These are phyloP conservation scores for Mortierella claussenii DNA, from an alignment of 192 early-diverging fungal genomes.

Conservation along the genomic window DNA sequence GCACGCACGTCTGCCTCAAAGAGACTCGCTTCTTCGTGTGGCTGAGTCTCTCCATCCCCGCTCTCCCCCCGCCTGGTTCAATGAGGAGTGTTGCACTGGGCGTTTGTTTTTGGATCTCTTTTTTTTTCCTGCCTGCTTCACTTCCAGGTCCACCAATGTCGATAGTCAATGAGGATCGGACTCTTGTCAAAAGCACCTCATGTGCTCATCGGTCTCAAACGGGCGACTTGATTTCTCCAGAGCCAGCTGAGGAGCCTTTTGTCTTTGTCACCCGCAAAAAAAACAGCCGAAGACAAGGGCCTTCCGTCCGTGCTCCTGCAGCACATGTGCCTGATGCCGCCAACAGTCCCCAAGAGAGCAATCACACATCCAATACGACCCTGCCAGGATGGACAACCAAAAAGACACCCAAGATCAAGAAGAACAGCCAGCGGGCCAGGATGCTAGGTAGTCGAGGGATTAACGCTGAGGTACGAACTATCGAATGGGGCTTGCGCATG, in stretches of 20 bases:
- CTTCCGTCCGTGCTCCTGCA: background rate
- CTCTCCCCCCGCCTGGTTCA: too few relatives aligned
- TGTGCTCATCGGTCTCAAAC: too few relatives aligned
- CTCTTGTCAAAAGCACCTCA: too few relatives aligned
- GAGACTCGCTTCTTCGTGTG: too few relatives aligned
- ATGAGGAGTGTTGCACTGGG: too few relatives aligned
- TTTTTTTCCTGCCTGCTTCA: too few relatives aligned
- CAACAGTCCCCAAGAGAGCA: background rate
- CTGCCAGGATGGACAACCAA: conserved; percentile 33
- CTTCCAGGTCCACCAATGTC: too few relatives aligned
- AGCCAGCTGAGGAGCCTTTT: conserved; percentile 21
- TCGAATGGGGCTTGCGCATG: conserved; percentile 36
- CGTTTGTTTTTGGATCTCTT: too few relatives aligned
- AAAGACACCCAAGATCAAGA: conserved; percentile 28
- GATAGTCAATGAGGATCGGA: too few relatives aligned
- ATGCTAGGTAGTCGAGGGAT: conserved; percentile 19
- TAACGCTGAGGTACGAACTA: conserved; percentile 3
- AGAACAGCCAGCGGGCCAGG: conserved; percentile 45
- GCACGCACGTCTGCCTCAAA: too few relatives aligned
- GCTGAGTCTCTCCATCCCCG: too few relatives aligned
- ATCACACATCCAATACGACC: background rate
- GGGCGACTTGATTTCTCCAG: too few relatives aligned
- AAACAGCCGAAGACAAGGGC: background rate
- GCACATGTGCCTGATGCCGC: background rate
- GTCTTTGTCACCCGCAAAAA: conserved; percentile 27